A percentile compares a stretch with the other conserved stretches of the same genome.
phyloP scores from a whole-genome alignment of 805 yeast genomes.

The Ogataea thermomethanolica region DNA sequence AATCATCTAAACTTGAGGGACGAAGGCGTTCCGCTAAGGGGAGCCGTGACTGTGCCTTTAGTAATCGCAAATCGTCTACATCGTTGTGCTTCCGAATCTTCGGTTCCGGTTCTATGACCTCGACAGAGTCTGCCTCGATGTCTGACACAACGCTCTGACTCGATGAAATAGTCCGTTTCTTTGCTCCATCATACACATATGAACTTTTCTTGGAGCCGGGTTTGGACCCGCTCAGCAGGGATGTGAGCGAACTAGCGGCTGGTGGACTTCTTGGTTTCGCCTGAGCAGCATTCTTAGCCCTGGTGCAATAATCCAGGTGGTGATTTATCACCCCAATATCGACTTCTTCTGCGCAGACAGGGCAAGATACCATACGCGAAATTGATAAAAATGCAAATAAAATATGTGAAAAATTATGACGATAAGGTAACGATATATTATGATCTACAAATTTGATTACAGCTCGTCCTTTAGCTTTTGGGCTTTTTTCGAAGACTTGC shows the following conservation, averaged over 20 bases:
- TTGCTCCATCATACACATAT: constrained; percentile 9
- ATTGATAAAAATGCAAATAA: not conserved
- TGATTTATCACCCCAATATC: constrained; percentile 29
- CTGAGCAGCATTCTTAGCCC: constrained; percentile 1
- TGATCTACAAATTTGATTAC: not conserved
- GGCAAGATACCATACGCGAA: constrained; percentile 33
- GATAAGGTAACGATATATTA: not conserved
- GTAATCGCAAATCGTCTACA: constrained; percentile 18
- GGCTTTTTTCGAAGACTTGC: constrained; percentile 18
- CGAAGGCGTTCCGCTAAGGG: constrained; percentile 81
- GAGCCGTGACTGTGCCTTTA: constrained; percentile 23
- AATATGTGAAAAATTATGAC: not conserved
- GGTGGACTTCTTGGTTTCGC: not conserved
- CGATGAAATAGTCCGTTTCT: constrained; percentile 8
- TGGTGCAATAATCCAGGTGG: constrained; percentile 34
- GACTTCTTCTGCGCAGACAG: constrained; percentile 31
- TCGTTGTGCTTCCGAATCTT: constrained; percentile 9
- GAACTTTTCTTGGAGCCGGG: constrained; percentile 11
- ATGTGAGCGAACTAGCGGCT: constrained; percentile 12
- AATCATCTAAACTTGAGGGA: constrained; percentile 67
- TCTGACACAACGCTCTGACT: constrained; percentile 7
- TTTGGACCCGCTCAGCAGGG: constrained; percentile 16
- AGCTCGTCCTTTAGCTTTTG: constrained; percentile 2
- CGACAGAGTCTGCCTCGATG: constrained; percentile 4
- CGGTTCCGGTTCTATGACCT: constrained; percentile 5